Conservation (phyloP, 306 rosid genomes). For the Chamaecrista fasciculata region DNA sequence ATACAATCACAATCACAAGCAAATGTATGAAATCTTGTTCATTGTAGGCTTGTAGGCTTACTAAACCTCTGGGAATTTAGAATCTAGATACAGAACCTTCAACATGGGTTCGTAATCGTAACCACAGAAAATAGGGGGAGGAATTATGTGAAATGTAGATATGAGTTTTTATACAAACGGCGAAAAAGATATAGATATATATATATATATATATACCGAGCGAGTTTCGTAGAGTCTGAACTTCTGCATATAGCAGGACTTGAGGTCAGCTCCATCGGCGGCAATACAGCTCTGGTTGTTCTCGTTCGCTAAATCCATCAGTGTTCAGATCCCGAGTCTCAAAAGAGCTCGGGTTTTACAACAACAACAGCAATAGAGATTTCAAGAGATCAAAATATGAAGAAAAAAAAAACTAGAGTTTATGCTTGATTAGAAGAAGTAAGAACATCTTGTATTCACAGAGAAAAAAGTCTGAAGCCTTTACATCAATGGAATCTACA, state of each 20-base stretch:
- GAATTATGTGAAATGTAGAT: background rate
- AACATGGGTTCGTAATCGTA: no score
- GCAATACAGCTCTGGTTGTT: constrained; percentile 33
- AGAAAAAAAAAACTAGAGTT: constrained; percentile 23
- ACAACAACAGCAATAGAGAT: constrained; percentile 31
- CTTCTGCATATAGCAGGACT: constrained; percentile 68
- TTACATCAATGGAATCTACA: constrained; percentile 31
- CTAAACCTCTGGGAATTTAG: constrained; percentile 4
- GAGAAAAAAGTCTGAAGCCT: constrained; percentile 27
- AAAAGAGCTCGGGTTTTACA: constrained; percentile 45
- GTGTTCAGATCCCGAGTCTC: constrained; percentile 63
- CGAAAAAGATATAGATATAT: constrained; percentile 10
- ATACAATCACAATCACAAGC: constrained; percentile 4
- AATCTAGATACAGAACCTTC: constrained; percentile 20
- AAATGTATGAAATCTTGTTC: constrained; percentile 6
- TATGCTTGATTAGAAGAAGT: constrained; percentile 31
- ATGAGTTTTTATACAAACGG: background rate
- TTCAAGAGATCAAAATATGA: background rate
- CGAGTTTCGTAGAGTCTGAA: constrained; percentile 92
- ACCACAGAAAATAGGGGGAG: constrained; percentile 5
- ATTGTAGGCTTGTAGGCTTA: background rate
- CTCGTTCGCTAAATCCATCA: constrained; percentile 56
- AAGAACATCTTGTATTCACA: constrained; percentile 22
- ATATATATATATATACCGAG: constrained; percentile 74
- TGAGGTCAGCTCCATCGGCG: constrained; percentile 43